Evolutionary conservation across 371 early-diverging fungal genomes (phyloP), one percentile per base, ranked within the genome.

Genomic region (Mucor racemosus): DNA sequence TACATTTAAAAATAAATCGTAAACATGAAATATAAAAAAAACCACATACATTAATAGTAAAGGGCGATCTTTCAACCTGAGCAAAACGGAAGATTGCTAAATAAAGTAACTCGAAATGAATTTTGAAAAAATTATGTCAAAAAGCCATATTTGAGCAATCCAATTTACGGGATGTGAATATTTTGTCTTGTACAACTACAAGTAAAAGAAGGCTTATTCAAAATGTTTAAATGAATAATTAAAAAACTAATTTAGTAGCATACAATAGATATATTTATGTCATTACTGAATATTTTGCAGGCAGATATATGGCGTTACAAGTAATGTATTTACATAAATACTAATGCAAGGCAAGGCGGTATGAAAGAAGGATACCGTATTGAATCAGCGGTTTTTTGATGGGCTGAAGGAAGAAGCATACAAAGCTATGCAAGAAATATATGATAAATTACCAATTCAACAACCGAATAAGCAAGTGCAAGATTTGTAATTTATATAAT

Each of bases 91-190:
- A 21, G 17, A 19, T 19, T 48, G 19, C 50, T 21, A 50, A 17
- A 21, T 50, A 21, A 19, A 21, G 50, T 26, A 50, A 50, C 21
- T 10, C 21, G 26, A 21, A 50, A 48, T 48, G 19, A 21, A 48
- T 6, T 10, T 9, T n/a, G 17, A 10, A 5, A 50, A 26, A 50
- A 11, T 21, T 11, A 26, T 50, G 50, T 50, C 50, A 50, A 50
- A 50, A 50, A 50, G 50, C 50, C 50, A 50, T 50, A 44, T 50
- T 50, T 50, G 50, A 50, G 50, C 50, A 50, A 50, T 50, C 50
- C 26, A 50, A 50, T 50, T 44, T 44, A 44, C 44, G 44, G 44
- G 44, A n/a, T 44, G n/a, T 17, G 7, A 44, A 44, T 17, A 44
- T 17, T 11, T 21, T 13, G 11, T 11, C 26, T 26, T 50, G 50